These are phyloP conservation scores for Bryum argenteum DNA, from an alignment of 225 moss, liverwort and hornwort species.

Conservation along the genomic window DNA sequence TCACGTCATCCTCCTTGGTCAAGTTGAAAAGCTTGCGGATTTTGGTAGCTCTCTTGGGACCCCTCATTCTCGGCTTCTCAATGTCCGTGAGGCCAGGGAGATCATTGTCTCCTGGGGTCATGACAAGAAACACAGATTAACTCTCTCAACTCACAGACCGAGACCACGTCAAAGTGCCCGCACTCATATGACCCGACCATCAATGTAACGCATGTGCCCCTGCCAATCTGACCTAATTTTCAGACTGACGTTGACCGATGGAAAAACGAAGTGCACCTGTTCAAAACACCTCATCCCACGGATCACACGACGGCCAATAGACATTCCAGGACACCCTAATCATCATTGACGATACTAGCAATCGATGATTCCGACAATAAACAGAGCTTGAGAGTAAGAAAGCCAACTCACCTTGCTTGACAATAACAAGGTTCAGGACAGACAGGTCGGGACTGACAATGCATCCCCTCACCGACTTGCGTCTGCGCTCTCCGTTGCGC, in stretches of 20 bases:
- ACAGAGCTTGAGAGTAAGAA: background rate
- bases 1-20: constrained; percentile 90
- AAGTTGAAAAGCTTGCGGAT: constrained; percentile 93
- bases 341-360: background rate
- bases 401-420: constrained; percentile 71
- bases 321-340: fast-evolving
- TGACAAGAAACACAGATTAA: background rate
- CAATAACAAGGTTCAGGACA: constrained; percentile 83
- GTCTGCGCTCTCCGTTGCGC: constrained; percentile 88
- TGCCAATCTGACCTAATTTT: background rate
- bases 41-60: constrained; percentile 90
- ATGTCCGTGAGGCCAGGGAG: constrained; percentile 83
- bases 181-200: no score
- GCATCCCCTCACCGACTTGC: constrained; percentile 93
- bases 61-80: constrained; percentile 93
- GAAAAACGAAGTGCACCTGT: background rate
- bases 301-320: background rate
- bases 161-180: no score
- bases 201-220: no score
- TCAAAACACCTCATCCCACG: fast-evolving
- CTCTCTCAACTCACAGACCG: background rate
- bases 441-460: constrained; percentile 93
- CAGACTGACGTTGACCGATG: background rate
- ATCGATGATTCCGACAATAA: no score
- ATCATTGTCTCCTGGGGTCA: constrained; percentile 59